Conservation (phyloP, 2,329 filamentous ascomycete species). For the Phaeosphaeriaceae sp. region DNA sequence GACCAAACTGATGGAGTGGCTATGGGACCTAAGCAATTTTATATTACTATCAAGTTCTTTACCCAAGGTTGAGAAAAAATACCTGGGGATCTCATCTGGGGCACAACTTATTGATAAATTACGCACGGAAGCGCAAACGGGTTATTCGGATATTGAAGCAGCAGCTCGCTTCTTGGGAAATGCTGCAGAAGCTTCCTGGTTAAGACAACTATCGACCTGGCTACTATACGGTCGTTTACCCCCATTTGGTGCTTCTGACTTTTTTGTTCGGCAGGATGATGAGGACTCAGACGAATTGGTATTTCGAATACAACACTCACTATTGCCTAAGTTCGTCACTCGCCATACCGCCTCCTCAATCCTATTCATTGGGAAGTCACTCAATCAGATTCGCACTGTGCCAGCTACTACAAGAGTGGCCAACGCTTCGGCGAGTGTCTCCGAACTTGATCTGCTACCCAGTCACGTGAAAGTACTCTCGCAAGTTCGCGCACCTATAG, state of each 20-base stretch:
- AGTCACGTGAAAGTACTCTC: constrained; percentile 74
- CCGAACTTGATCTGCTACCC: constrained; percentile 67
- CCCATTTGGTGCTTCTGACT: constrained; percentile 78
- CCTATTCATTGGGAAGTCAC: constrained; percentile 85
- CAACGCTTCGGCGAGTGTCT: constrained; percentile 34
- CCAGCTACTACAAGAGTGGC: constrained; percentile 38
- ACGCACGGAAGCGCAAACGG: constrained; percentile 79
- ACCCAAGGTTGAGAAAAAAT: constrained; percentile 15
- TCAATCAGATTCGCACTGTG: constrained; percentile 75
- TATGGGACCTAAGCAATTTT: constrained; percentile 75
- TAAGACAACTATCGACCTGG: constrained; percentile 90
- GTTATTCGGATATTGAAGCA: constrained; percentile 83
- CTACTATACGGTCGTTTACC: constrained; percentile 86
- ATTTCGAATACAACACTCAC: constrained; percentile 46
- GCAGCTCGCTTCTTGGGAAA: constrained; percentile 75
- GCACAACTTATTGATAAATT: constrained; percentile 79
- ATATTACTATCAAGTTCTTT: constrained; percentile 59
- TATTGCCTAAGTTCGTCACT: constrained; percentile 82
- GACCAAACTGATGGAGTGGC: constrained; percentile 84
- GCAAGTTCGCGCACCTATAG: constrained; percentile 74
- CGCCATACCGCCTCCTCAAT: constrained; percentile 78
- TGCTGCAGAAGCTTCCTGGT: constrained; percentile 86
- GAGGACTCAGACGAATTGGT: constrained; percentile 39
- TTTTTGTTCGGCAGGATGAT: constrained; percentile 69
- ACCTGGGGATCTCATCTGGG: constrained; percentile 62